Percentiles rank a stretch among this genome's conserved stretches.
Evolutionary conservation across 192 early-diverging fungal species (phyloP).

Genomic region (Coemansia pectinata): DNA sequence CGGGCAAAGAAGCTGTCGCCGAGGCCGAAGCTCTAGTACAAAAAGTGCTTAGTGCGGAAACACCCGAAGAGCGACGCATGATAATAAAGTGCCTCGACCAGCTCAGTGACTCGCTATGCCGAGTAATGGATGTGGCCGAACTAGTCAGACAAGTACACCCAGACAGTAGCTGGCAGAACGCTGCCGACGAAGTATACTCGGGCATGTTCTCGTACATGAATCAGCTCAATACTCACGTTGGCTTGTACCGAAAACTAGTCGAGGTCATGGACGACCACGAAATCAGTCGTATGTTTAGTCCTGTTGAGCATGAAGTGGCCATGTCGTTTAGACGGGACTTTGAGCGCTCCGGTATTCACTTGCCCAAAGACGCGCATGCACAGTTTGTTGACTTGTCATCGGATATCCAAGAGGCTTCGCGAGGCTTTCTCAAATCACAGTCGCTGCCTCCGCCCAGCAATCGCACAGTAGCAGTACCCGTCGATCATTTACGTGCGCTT

Average conservation of each 20-base stretch:
- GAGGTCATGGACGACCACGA: slow-evolving; percentile 62
- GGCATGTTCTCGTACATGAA: slow-evolving; percentile 84
- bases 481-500: slow-evolving; percentile 62
- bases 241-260: slow-evolving; percentile 77
- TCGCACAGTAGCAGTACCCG: slow-evolving; percentile 13
- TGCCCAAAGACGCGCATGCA: slow-evolving; percentile 63
- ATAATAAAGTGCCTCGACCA: slow-evolving; percentile 89
- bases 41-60: slow-evolving; percentile 24
- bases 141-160: slow-evolving; percentile 92
- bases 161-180: slow-evolving; percentile 63
- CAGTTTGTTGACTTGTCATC: slow-evolving; percentile 85
- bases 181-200: slow-evolving; percentile 77
- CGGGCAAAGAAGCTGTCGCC: slow-evolving; percentile 38
- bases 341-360: slow-evolving; percentile 92
- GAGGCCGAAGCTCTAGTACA: slow-evolving; percentile 41
- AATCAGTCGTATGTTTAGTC: slow-evolving; percentile 58
- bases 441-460: slow-evolving; percentile 10
- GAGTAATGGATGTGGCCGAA: slow-evolving; percentile 90
- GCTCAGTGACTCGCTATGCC: slow-evolving; percentile 85
- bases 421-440: slow-evolving; percentile 65
- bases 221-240: slow-evolving; percentile 87
- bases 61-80: slow-evolving; percentile 59
- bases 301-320: slow-evolving; percentile 76
- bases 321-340: slow-evolving; percentile 87
- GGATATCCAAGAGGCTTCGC: slow-evolving; percentile 73